Evolutionary conservation across 352 stramenopile genomes (phyloP).

Genomic region (Phytophthora lateralis): DNA sequence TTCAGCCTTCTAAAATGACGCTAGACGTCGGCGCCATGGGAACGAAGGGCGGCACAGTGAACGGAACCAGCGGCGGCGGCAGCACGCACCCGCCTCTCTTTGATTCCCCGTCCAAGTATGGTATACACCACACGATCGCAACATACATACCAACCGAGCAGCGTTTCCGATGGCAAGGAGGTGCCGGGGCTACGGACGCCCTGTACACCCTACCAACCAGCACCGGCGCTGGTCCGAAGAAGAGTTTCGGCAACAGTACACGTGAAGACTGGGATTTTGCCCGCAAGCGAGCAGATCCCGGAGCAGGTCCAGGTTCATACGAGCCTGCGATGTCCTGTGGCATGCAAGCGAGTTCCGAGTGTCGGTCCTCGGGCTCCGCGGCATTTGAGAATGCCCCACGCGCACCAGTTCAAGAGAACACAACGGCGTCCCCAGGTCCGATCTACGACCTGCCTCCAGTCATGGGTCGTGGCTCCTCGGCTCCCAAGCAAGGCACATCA

Average conservation of each 20-base stretch:
- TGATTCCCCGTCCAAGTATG: slow-evolving; percentile 74
- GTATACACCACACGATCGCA: slow-evolving; percentile 71
- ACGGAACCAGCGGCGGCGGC: slow-evolving; percentile 24
- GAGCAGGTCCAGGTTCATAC: slow-evolving; percentile 73
- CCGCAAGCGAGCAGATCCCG: slow-evolving; percentile 65
- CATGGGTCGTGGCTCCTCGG: slow-evolving; percentile 43
- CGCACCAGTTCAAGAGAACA: slow-evolving; percentile 48
- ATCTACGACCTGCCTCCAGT: slow-evolving; percentile 74
- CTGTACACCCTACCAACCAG: slow-evolving; percentile 74
- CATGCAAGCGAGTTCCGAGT: slow-evolving; percentile 60
- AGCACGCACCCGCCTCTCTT: slow-evolving; percentile 58
- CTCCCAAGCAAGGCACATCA: slow-evolving; percentile 68
- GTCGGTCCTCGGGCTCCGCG: slow-evolving; percentile 48
- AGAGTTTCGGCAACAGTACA: slow-evolving; percentile 82
- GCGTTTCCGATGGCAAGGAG: slow-evolving; percentile 77
- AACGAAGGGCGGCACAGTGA: slow-evolving; percentile 26
- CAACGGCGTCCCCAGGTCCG: slow-evolving; percentile 68
- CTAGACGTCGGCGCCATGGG: slow-evolving; percentile 15
- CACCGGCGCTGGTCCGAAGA: slow-evolving; percentile 58
- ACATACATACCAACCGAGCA: slow-evolving; percentile 69
- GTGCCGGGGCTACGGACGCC: slow-evolving; percentile 57
- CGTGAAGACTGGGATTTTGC: slow-evolving; percentile 79
- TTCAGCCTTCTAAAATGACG: slow-evolving; percentile 18
- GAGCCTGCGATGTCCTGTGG: slow-evolving; percentile 60
- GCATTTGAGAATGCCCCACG: slow-evolving; percentile 76